Percentiles rank a stretch among this genome's conserved stretches.
Evolutionary conservation across 257 asterid species (phyloP).

Genomic region (Capsicum chinense): DNA sequence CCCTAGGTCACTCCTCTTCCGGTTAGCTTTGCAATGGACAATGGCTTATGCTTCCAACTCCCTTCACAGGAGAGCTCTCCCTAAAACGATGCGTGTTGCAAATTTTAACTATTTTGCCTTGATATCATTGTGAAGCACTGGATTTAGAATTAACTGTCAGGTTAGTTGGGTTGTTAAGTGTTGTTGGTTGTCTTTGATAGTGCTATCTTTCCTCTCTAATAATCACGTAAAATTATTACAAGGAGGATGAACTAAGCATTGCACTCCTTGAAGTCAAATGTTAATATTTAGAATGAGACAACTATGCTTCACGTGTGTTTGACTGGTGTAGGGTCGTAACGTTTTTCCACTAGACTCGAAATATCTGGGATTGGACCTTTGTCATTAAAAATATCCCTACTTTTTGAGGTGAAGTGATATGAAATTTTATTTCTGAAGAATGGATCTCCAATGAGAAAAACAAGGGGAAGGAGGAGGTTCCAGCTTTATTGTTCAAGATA

Average conservation of each 20-base stretch:
- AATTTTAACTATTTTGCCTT: neutral
- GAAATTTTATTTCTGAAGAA: neutral
- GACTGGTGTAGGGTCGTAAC: neutral
- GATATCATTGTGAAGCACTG: neutral
- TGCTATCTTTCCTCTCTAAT: neutral
- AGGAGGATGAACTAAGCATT: neutral
- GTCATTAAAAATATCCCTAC: neutral
- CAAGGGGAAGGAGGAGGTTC: neutral
- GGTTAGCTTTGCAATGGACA: neutral
- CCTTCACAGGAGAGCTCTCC: neutral
- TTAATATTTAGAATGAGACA: neutral
- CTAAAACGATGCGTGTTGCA: neutral
- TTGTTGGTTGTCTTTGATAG: neutral
- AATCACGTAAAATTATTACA: neutral
- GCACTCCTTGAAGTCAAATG: neutral
- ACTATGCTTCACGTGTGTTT: neutral
- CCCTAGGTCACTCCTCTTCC: neutral
- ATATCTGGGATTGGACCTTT: neutral
- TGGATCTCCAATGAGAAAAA: conserved; percentile 11
- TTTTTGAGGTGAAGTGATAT: neutral
- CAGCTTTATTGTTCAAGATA: conserved; percentile 16
- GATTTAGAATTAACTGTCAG: neutral
- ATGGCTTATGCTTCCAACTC: neutral
- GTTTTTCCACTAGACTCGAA: neutral
- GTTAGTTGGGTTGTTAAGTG: neutral